Base-by-base conservation (phyloP, 495 filamentous ascomycete species). In the Filosporella fistucella region DNA sequence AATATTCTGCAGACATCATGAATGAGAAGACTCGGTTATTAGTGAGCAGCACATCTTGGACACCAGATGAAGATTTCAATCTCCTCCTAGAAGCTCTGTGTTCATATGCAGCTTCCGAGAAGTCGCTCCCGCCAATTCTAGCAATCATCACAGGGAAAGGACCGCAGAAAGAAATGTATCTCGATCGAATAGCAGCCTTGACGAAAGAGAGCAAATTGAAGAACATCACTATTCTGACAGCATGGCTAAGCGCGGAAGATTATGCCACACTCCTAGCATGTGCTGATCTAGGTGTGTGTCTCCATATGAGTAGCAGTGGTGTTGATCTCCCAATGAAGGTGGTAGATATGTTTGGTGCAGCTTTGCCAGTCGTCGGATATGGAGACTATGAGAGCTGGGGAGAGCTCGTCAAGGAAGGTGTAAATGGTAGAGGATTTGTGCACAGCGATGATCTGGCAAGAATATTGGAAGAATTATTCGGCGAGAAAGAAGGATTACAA, bases 311-410 rank as follows among this genome's bases (percentile, higher is more conserved):
- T 53, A 91, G 85, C 55, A 95, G 88, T 35, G 93, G 93, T 2
- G 88, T 99, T 0, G 93, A 99, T 67, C 67, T 99, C 18, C 93
- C 93, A 0, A 99, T 99, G 93, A 99, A 99, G 67, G 91, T 99
- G 7, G 91, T 99, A 5, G 93, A 99, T 58, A 93, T 99, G 88
- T 96, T 97, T 59, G 93, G 93, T 0, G 84, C 89, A 0, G 93
- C 93, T 0, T 65, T 99, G 42, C 93, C 93, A 0, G 94, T 99
- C 3, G 84, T 82, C 1, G 93, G 89, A 17, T 96, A 89, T 77
- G 73, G 68, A 17, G 75, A 73, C 7, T 96, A 91, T 56, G 80
- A 89, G 61, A 88, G 88, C 41, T 95, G 91, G 78, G 75, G 78
- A 16, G 91, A 96, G 67, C 65, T 96, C 42, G 86, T 95, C 3